These are phyloP conservation scores for Metroxylon sagu DNA, from an alignment of 176 grass and related monocot genomes.

Conservation along the genomic window DNA sequence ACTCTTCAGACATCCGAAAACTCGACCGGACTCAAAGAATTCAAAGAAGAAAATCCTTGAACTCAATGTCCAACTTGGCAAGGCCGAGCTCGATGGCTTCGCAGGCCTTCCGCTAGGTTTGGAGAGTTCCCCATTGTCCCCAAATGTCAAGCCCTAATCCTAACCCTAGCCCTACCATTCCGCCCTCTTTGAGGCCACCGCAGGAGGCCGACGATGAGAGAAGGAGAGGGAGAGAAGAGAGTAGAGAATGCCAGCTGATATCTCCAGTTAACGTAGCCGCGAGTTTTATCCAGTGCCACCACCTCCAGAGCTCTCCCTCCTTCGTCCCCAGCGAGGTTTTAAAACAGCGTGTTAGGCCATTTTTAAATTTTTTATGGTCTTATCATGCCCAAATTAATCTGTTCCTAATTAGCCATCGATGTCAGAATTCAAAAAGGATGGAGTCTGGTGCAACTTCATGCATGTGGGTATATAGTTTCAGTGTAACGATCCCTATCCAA, in stretches of 20 bases:
- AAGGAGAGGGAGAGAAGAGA: neutral
- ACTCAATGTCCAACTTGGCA: conserved; percentile 88
- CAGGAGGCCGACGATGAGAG: neutral
- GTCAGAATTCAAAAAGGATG: too few relatives aligned
- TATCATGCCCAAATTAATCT: too few relatives aligned
- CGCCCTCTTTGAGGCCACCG: neutral
- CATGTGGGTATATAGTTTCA: too few relatives aligned
- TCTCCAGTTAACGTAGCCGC: neutral
- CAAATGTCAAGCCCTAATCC: conserved; percentile 18
- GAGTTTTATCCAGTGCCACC: neutral
- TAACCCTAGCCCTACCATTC: neutral
- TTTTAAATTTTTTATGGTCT: too few relatives aligned
- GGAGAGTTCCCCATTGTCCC: conserved; percentile 27
- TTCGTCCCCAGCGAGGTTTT: too few relatives aligned
- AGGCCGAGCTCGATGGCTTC: conserved; percentile 90
- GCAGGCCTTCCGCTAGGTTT: conserved; percentile 89
- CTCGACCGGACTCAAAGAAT: neutral
- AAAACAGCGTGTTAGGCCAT: too few relatives aligned
- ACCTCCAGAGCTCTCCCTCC: neutral
- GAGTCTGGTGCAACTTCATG: too few relatives aligned
- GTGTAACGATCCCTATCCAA: too few relatives aligned
- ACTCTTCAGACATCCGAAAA: too few relatives aligned
- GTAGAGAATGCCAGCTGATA: neutral
- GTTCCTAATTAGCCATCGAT: too few relatives aligned
- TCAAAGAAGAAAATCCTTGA: conserved; percentile 36